Evolutionary conservation across 306 rosid genomes (phyloP).

Genomic region (Pterocarpus santalinus): DNA sequence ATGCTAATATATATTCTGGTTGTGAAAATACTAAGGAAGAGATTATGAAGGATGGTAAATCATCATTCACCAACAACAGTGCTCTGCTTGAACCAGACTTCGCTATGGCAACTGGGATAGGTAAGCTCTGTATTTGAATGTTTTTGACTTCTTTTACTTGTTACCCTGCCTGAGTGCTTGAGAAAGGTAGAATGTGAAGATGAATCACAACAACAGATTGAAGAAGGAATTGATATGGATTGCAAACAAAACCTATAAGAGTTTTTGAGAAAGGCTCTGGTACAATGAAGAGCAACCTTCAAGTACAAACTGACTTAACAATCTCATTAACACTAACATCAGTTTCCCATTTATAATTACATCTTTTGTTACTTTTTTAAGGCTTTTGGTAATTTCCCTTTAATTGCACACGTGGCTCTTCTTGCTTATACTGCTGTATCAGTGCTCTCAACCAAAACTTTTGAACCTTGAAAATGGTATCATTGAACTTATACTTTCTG

Average conservation of each 20-base stretch:
- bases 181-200: conserved; percentile 20
- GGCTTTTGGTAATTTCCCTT: conserved; percentile 3
- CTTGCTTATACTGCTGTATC: conserved; percentile 17
- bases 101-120: conserved; percentile 68
- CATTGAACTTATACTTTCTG: not conserved
- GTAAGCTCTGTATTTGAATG: conserved; percentile 52
- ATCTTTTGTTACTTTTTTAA: not conserved
- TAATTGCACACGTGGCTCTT: not conserved
- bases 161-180: conserved; percentile 25
- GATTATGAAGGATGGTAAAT: conserved; percentile 76
- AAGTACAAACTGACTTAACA: conserved; percentile 18
- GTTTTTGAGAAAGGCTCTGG: conserved; percentile 27
- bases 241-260: not conserved
- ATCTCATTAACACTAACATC: not conserved
- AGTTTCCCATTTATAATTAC: conserved; percentile 17
- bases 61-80: conserved; percentile 69
- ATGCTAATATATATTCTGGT: conserved; percentile 71
- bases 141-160: conserved; percentile 29
- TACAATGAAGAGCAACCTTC: not conserved
- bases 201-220: not conserved
- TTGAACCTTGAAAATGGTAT: not conserved
- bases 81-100: conserved; percentile 63
- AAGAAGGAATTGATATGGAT: not conserved
- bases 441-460: conserved; percentile 20
- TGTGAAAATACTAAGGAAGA: conserved; percentile 69